Evolutionary conservation across 73 alveolate genomes (phyloP).

Genomic region (Paramecium primaurelia): DNA sequence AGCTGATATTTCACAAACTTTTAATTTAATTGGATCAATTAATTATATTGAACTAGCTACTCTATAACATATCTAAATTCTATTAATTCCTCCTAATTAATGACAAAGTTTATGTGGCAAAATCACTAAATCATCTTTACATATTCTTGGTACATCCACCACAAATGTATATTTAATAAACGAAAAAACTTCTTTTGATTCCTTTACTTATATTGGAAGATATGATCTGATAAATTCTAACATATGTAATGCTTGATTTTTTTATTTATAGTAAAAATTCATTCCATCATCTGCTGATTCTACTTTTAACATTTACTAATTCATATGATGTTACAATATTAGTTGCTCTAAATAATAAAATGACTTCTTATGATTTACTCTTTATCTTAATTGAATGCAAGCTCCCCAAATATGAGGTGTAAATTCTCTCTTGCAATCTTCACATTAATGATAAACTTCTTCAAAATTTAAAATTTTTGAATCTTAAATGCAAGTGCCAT

Average conservation of each 20-base stretch:
- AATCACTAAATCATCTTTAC: slow-evolving; percentile 91
- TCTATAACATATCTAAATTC: slow-evolving; percentile 81
- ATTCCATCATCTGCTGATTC: slow-evolving; percentile 89
- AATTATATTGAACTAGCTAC: slow-evolving; percentile 76
- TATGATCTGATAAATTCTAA: slow-evolving; percentile 76
- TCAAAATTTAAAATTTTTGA: slow-evolving; percentile 73
- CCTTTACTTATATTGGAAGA: slow-evolving; percentile 75
- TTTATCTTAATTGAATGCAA: slow-evolving; percentile 75
- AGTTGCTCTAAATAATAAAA: slow-evolving; percentile 82
- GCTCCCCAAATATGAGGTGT: slow-evolving; percentile 91
- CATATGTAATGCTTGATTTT: slow-evolving; percentile 79
- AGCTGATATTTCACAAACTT: slow-evolving; percentile 76
- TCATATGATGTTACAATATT: slow-evolving; percentile 80
- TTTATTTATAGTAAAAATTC: slow-evolving; percentile 80
- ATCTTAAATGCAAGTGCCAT: slow-evolving; percentile 71
- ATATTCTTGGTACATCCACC: slow-evolving; percentile 88
- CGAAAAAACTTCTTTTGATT: slow-evolving; percentile 75
- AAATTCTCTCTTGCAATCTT: slow-evolving; percentile 87
- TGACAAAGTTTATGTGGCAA: slow-evolving; percentile 76
- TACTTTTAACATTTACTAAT: slow-evolving; percentile 68
- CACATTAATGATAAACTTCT: slow-evolving; percentile 85
- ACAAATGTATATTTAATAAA: slow-evolving; percentile 75
- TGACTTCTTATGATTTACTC: slow-evolving; percentile 85
- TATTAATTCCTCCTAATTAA: slow-evolving; percentile 90
- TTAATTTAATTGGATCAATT: slow-evolving; percentile 85